These are phyloP conservation scores for Hanseniaspora clermontiae DNA, from an alignment of 805 yeast species.

Conservation along the genomic window DNA sequence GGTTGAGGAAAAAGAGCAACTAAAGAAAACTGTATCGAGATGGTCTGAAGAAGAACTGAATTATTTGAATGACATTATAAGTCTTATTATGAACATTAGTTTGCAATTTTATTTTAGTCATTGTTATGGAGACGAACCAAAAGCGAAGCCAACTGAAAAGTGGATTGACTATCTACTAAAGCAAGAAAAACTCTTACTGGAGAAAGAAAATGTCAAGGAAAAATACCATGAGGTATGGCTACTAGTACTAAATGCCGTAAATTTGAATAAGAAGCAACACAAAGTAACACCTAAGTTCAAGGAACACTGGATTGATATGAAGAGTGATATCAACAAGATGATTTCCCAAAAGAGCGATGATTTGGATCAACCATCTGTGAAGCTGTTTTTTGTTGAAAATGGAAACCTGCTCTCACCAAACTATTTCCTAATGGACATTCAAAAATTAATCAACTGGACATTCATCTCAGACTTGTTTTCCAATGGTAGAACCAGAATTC, in stretches of 20 bases:
- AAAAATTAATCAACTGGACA: slow-evolving; percentile 72
- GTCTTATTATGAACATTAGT: slow-evolving; percentile 27
- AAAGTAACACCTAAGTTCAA: neutral
- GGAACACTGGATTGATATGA: neutral
- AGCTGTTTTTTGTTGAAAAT: neutral
- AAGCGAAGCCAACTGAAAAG: neutral
- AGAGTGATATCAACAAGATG: neutral
- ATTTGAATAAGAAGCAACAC: neutral
- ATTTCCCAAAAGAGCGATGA: neutral
- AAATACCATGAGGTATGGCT: neutral
- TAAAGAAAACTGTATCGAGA: slow-evolving; percentile 23
- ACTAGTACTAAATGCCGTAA: slow-evolving; percentile 2
- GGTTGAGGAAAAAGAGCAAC: slow-evolving; percentile 18
- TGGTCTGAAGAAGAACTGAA: slow-evolving; percentile 60
- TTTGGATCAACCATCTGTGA: neutral
- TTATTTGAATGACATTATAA: slow-evolving; percentile 39
- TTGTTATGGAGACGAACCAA: neutral
- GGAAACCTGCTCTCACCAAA: neutral
- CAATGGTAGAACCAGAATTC: slow-evolving; percentile 79
- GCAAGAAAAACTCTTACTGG: neutral
- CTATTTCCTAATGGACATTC: slow-evolving; percentile 15
- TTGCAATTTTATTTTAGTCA: neutral
- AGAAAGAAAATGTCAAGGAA: neutral
- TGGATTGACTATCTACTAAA: neutral
- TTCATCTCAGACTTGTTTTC: slow-evolving; percentile 79